Base-by-base conservation (phyloP, 306 rosid species). In the Carpinus viminea region DNA sequence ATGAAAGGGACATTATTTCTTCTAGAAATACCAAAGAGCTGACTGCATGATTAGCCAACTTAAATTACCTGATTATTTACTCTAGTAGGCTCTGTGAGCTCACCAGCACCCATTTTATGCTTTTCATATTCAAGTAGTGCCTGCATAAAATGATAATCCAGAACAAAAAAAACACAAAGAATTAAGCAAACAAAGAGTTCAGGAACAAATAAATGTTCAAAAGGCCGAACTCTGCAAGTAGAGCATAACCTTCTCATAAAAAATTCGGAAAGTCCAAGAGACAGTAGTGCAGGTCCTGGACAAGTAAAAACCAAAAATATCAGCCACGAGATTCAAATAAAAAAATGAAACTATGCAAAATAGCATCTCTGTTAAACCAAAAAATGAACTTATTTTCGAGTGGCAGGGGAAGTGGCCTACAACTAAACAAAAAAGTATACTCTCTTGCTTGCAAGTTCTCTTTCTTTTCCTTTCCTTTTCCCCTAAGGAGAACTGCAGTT, bases 51-150 rank as follows among this genome's bases (percentile, higher is more conserved):
- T 16, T 41, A 18, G 28, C 72, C 18, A 41, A 68, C n/a, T 10
- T 68, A 41, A 18, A 11, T 7, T 88, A 93, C 99, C 98, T 81
- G 97, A 82, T 87, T 89, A 84, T 96, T 93, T 68, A 85, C 68
- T 78, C 68, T 93, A 59, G 80, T 77, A 50, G 96, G 91, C 86
- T 93, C 96, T 46, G 98, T 82, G 82, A 91, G 91, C 77, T 91
- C 94, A 53, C 88, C 93, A 70, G 96, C 97, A 72, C 76, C 78
- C 75, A 85, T 87, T 75, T 87, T 90, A 86, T 96, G 92, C 82
- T 92, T 93, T 91, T 96, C 99, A 78, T 93, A 96, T 87, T 96
- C 99, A 83, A 96, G 97, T 57, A 96, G 98, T 12, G 98, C 98
- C 99, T 96, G 88, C 76, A 83, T 78, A 68, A 68, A 68, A 13